Percentiles rank a stretch among this genome's conserved stretches.
phyloP scores from a whole-genome alignment of 345 rosid genomes.

The Brassica nigra region DNA sequence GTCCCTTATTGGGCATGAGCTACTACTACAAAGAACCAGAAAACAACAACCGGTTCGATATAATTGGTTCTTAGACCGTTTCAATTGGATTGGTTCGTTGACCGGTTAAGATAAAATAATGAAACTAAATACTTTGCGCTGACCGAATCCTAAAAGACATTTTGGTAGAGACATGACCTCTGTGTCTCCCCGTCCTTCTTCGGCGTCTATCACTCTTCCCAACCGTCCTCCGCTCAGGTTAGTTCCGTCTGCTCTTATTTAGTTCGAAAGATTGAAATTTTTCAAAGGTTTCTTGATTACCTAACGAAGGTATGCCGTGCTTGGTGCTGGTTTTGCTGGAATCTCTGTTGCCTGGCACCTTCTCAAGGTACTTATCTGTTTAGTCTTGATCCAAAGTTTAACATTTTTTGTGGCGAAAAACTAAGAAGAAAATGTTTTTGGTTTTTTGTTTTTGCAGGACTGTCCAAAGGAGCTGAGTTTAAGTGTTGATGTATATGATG shows the following conservation, averaged over 20 bases:
- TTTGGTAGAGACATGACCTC: constrained; percentile 16
- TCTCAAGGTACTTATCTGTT: constrained; percentile 50
- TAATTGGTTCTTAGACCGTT: background rate
- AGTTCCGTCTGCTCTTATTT: background rate
- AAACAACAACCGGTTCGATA: too few relatives aligned
- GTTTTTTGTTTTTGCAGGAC: constrained; percentile 44
- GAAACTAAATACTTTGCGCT: background rate
- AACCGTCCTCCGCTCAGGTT: constrained; percentile 39
- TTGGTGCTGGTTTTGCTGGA: constrained; percentile 98
- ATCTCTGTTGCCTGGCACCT: constrained; percentile 88
- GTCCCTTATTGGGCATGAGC: too few relatives aligned
- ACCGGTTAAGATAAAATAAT: constrained; percentile 6
- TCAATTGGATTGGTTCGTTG: background rate
- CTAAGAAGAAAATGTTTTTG: background rate
- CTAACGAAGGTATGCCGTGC: constrained; percentile 71
- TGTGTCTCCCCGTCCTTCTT: constrained; percentile 9
- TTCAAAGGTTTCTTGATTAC: background rate
- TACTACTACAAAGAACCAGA: too few relatives aligned
- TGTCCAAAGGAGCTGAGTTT: constrained; percentile 54
- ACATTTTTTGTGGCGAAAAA: background rate
- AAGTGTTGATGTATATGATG: constrained; percentile 76
- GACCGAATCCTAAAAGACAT: background rate
- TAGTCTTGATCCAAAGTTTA: background rate
- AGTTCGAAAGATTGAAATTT: background rate
- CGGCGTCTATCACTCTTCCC: constrained; percentile 25